Base-by-base conservation (phyloP, 73 alveolate genomes). In the Durusdinium trenchii region DNA sequence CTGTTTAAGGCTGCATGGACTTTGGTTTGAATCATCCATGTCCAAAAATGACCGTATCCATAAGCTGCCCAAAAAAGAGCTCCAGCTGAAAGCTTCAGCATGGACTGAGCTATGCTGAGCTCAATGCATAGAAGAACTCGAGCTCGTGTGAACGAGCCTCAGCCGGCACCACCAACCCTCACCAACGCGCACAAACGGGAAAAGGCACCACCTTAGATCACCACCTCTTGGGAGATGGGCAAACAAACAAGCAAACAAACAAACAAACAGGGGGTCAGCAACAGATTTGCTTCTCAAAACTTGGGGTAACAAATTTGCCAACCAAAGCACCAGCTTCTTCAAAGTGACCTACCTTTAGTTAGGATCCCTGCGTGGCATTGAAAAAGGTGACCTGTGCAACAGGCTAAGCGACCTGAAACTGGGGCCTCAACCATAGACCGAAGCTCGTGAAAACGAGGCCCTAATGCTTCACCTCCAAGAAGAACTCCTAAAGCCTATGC, bases 101-200 rank as follows among this genome's bases (percentile, higher is more conserved):
- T 20, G 28, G 28, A 12, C 64, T 54, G 64, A 9, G 20, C 64
- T 9, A 20, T 20, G 28, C 64, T 54, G 64, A 28, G 50, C 48
- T 18, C 52, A 36, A 30, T 2, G 57, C 98, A 61, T 91, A 91
- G 98, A 91, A 91, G 90, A 91, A 76, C 64, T 91, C 98, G 45
- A 69, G 90, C 81, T 91, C 98, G 60, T 91, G 98, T 16, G 52
- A 54, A 35, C 98, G 86, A 5, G 98, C 98, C 98, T 91, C 78
- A 6, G 3, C 10, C 42, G 64, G 32, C 64, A 35, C 46, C 47
- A n/a, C 20, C 10, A 23, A 9, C 38, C 52, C 86, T 36, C 30
- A 28, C 26, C 52, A 14, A 75, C 30, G 5, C 86, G 12, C 16
- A 16, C 32, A 36, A 16, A 10, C 47, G 42, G 28, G 23, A 3